These are phyloP conservation scores for Articulospora tetracladia DNA, from an alignment of 495 filamentous ascomycete genomes.

Conservation along the genomic window DNA sequence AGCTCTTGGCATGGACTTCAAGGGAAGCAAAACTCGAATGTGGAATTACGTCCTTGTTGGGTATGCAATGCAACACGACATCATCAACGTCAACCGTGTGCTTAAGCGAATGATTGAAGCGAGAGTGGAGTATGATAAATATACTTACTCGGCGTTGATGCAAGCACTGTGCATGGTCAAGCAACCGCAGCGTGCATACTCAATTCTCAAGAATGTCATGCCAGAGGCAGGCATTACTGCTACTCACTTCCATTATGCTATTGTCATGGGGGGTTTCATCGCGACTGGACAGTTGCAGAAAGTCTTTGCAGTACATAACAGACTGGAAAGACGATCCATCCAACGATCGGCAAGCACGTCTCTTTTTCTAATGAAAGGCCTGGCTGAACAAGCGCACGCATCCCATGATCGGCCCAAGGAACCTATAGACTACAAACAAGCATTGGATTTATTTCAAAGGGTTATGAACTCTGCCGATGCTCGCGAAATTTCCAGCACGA, in stretches of 20 bases:
- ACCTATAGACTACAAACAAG: constrained; percentile 16
- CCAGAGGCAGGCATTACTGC: constrained; percentile 52
- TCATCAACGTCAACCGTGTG: constrained; percentile 54
- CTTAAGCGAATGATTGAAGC: constrained; percentile 58
- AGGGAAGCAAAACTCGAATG: constrained; percentile 49
- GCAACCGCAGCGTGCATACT: constrained; percentile 61
- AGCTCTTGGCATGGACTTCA: constrained; percentile 34
- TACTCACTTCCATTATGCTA: constrained; percentile 69
- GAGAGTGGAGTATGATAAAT: constrained; percentile 55
- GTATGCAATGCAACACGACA: constrained; percentile 61
- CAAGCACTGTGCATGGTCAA: constrained; percentile 57
- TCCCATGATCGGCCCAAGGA: neutral
- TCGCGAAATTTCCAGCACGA: constrained; percentile 24
- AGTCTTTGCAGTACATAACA: constrained; percentile 47
- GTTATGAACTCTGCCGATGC: constrained; percentile 29
- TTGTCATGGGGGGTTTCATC: constrained; percentile 66
- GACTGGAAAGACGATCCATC: constrained; percentile 47
- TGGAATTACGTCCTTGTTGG: constrained; percentile 77
- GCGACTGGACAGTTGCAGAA: constrained; percentile 42
- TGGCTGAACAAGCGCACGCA: constrained; percentile 12
- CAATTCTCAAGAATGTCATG: constrained; percentile 59
- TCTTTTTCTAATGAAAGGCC: constrained; percentile 39
- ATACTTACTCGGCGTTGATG: constrained; percentile 75
- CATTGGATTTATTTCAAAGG: constrained; percentile 35
- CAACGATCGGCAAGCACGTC: constrained; percentile 39